Base-by-base conservation (phyloP, 176 grass and related monocot genomes). In the Lolium rigidum region DNA sequence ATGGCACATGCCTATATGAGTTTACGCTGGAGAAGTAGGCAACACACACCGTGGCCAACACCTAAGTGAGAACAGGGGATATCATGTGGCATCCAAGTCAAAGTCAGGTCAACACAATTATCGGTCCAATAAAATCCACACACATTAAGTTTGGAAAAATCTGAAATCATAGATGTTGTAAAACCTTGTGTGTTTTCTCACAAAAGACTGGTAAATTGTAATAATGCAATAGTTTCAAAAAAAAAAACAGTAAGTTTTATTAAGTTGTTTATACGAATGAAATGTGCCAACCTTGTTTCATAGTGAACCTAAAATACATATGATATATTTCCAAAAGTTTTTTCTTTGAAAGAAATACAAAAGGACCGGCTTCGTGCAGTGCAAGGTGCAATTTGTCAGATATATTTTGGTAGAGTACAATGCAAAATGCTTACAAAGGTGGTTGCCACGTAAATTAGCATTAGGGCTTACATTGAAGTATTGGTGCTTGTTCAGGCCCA, bases 321-420 rank as follows among this genome's bases (percentile, higher is more conserved):
- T 21, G 22, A 14, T 28, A 8, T 2, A 31, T 31, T 35, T 35
- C 31, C 31, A 35, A 35, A 35, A 35, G 31, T 35, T 35, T 35
- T 35, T 35, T 35, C 31, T 35, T 35, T 35, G 31, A 35, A 35
- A 60, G 10, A 48, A 48, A 60, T 56, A 62, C 14, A 26, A 1
- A 57, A 14, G 26, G 1, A 1, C 3, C 0, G 16, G 10, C 9
- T 52, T n/a, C 16, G 70, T 56, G 56, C 11, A 50, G 71, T 50
- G 56, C 76, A 74, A 63, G 20, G 20, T 46, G 12, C 77, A 49
- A 56, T 78, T 70, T 83, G 52, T 37, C 51, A 56, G 24, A 77
- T 60, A 49, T 14, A 20, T 35, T 80, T 0, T 18, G 4, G 21
- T 11, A 12, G 26, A 0, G 5, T 7, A 28, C 62, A 31, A 14